Conservation (phyloP, 768 basidiomycete genomes). For the Phylloporus sp. region DNA sequence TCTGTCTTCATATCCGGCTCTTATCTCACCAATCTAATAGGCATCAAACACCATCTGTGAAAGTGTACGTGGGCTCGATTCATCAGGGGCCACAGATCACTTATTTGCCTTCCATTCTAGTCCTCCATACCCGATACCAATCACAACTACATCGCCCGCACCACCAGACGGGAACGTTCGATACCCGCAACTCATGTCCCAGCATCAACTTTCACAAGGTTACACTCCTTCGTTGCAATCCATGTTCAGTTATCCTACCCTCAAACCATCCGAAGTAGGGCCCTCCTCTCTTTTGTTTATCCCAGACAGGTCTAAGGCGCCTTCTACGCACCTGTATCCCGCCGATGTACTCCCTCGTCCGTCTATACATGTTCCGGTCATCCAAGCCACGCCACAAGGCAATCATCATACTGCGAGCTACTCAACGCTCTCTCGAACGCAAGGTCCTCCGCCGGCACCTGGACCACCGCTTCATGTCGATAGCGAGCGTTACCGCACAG, state of each 20-base stretch:
- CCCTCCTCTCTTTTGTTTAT: slow-evolving; percentile 46
- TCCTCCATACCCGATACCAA: slow-evolving; percentile 47
- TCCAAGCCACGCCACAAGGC: slow-evolving; percentile 3
- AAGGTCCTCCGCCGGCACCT: slow-evolving; percentile 23
- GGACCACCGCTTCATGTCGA: slow-evolving; percentile 22
- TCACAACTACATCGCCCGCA: slow-evolving; percentile 70
- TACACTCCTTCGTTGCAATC: slow-evolving; percentile 75
- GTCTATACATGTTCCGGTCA: slow-evolving; percentile 23
- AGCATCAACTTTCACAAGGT: slow-evolving; percentile 73
- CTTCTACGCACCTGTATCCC: slow-evolving; percentile 29
- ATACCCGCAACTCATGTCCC: slow-evolving; percentile 74
- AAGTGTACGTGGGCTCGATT: slow-evolving; percentile 32
- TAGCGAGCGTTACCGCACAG: slow-evolving; percentile 29
- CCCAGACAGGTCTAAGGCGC: slow-evolving; percentile 26
- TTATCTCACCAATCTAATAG: slow-evolving; percentile 25
- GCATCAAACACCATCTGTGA: slow-evolving; percentile 27
- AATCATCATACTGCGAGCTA: slow-evolving; percentile 21
- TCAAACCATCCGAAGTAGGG: slow-evolving; percentile 32
- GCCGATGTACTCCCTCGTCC: slow-evolving; percentile 34
- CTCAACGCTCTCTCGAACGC: slow-evolving; percentile 26
- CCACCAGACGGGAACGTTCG: slow-evolving; percentile 44
- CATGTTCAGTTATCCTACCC: slow-evolving; percentile 52
- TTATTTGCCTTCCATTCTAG: slow-evolving; percentile 23
- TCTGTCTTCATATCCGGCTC: slow-evolving; percentile 33
- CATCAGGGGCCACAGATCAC: slow-evolving; percentile 6